Conservation (phyloP, 352 stramenopile species). For the Blastocystis sp. region DNA sequence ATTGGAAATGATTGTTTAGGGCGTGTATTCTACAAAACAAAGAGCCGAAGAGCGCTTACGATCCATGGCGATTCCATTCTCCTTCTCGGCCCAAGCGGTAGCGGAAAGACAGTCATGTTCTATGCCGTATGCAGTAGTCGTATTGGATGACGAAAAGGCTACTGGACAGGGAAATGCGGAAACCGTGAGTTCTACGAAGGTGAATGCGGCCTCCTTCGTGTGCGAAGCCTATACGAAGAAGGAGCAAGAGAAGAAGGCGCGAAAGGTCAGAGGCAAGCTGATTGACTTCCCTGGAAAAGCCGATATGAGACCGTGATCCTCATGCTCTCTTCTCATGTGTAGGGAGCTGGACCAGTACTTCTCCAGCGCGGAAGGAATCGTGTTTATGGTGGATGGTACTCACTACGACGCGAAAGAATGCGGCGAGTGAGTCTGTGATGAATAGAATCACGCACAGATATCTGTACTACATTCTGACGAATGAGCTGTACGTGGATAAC, state of each 20-base stretch:
- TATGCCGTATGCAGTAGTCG: background rate
- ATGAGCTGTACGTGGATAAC: background rate
- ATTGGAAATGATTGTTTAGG: background rate
- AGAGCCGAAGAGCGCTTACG: background rate
- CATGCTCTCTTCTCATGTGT: background rate
- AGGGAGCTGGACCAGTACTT: conserved; percentile 6
- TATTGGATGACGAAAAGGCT: background rate
- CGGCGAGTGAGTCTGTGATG: background rate
- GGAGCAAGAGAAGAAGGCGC: background rate
- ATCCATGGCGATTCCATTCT: conserved; percentile 44
- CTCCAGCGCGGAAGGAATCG: background rate
- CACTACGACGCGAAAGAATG: background rate
- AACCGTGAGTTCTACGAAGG: background rate
- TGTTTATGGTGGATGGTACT: conserved; percentile 17
- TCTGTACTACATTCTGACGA: conserved; percentile 15
- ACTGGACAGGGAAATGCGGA: background rate
- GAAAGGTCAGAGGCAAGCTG: background rate
- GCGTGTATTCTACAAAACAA: conserved; percentile 29
- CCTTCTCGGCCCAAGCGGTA: conserved; percentile 15
- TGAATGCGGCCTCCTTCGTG: conserved; percentile 1
- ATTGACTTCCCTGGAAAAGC: conserved; percentile 4
- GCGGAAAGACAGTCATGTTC: conserved; percentile 30
- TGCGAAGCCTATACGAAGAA: background rate
- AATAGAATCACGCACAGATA: background rate
- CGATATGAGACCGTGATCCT: background rate